phyloP scores from a whole-genome alignment of 1,139 yeast species.

The Wickerhamomyces sp. region DNA sequence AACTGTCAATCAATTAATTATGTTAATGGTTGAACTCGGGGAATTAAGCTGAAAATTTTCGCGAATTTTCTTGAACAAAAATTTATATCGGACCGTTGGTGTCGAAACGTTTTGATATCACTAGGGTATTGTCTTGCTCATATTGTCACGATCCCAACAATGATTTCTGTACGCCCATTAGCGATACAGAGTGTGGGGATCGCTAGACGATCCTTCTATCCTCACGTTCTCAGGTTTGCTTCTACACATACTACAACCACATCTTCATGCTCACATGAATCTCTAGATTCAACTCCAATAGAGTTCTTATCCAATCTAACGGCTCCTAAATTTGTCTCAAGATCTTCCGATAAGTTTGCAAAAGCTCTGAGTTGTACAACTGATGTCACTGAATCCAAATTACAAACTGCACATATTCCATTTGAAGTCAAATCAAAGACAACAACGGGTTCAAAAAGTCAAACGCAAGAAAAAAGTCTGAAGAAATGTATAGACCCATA shows the following conservation, averaged over 20 bases:
- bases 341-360: conserved; percentile 18
- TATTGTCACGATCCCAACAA: background rate
- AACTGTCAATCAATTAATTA: too few species aligned
- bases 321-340: conserved; percentile 10
- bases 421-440: conserved; percentile 46
- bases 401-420: conserved; percentile 39
- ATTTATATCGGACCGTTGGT: too few species aligned
- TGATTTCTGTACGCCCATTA: conserved; percentile 1
- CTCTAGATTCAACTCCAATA: conserved; percentile 30
- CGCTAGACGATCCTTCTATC: background rate
- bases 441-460: conserved; percentile 13
- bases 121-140: too few species aligned
- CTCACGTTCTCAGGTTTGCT: too few species aligned
- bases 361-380: conserved; percentile 31
- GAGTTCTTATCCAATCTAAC: conserved; percentile 32
- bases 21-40: too few species aligned
- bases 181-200: background rate
- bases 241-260: conserved; percentile 1
- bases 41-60: too few species aligned
- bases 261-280: conserved; percentile 1
- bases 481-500: conserved; percentile 47
- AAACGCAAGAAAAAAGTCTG: conserved; percentile 11
- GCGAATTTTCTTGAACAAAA: too few species aligned
- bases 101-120: too few species aligned
- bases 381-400: conserved; percentile 22